Base-by-base conservation (phyloP, 2,329 filamentous ascomycete species). In the Ophiocordyceps australis region DNA sequence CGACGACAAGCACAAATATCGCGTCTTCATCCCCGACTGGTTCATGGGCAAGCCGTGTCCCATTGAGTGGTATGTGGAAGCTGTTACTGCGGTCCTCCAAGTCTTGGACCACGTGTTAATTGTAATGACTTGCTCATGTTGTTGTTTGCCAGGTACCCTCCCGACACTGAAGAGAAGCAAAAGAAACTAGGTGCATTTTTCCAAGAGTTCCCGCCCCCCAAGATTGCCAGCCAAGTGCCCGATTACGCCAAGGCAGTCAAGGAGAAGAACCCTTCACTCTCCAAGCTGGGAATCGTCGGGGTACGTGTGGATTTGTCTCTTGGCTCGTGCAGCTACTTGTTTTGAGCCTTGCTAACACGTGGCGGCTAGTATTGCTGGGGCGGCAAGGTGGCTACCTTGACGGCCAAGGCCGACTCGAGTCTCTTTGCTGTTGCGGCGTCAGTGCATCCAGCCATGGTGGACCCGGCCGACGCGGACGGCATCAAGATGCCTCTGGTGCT, bases 21-120 rank as follows among this genome's bases (percentile, higher is more conserved):
- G 72, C 38, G 79, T 93, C 37, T 83, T 85, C 53, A 85, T 94
- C 35, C 85, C 85, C 16, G 85, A 94, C 54, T 86, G 80, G 63
- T 92, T 93, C 57, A 65, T 78, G 32, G 83, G 80, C 46, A 62
- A 67, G 36, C 76, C 80, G 3, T 54, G 52, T 40, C 50, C 56
- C 25, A 60, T 71, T 46, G 56, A 55, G 41, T 50, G 62, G 65
- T 49, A 35, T 38, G 40, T 37, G 5, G 4, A 8, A 4, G 20
- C 11, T 12, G 12, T 24, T 9, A 12, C n/a, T 20, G n/a, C n/a
- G n/a, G n/a, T n/a, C n/a, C n/a, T n/a, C n/a, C n/a, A n/a, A n/a
- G n/a, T n/a, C n/a, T n/a, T n/a, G n/a, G n/a, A n/a, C n/a, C n/a
- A n/a, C n/a, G n/a, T n/a, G n/a, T n/a, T n/a, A n/a, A n/a, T n/a